phyloP scores from a whole-genome alignment of 2,329 filamentous ascomycete genomes.

The Pseudogymnoascus sp. region DNA sequence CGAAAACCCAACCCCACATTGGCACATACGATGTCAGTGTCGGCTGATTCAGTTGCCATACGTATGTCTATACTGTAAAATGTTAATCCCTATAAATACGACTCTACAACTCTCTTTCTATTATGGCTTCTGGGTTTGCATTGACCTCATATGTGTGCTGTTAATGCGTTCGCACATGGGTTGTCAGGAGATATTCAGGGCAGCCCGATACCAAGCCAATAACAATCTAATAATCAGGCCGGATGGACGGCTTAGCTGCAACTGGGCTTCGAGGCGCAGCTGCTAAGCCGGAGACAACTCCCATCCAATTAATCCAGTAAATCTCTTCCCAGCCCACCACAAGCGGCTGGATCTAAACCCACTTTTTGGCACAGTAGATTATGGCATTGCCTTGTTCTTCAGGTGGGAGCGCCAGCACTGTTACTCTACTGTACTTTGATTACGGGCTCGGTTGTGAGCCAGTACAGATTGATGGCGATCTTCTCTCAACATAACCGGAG shows the following conservation, averaged over 20 bases:
- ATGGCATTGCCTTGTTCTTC: neutral
- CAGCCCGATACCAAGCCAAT: neutral
- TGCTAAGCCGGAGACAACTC: neutral
- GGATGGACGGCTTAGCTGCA: too few relatives aligned
- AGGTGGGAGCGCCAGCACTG: neutral
- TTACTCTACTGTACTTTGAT: neutral
- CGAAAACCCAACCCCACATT: neutral
- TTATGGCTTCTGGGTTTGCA: neutral
- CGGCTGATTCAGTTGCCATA: too few relatives aligned
- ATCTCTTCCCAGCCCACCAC: neutral
- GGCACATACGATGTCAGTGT: too few relatives aligned
- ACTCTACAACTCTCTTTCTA: too few relatives aligned
- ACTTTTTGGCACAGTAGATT: neutral
- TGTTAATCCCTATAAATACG: too few relatives aligned
- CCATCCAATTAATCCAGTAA: neutral
- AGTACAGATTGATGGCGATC: neutral
- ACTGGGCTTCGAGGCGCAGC: too few relatives aligned
- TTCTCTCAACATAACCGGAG: neutral
- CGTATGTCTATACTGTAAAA: too few relatives aligned
- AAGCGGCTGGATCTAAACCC: neutral
- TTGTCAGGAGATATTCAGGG: neutral
- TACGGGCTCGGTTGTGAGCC: neutral
- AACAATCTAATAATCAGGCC: neutral
- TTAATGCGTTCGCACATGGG: neutral
- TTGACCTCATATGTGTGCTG: neutral